phyloP scores from a whole-genome alignment of 225 moss, liverwort and hornwort species.

The Thuidium tamariscinum region DNA sequence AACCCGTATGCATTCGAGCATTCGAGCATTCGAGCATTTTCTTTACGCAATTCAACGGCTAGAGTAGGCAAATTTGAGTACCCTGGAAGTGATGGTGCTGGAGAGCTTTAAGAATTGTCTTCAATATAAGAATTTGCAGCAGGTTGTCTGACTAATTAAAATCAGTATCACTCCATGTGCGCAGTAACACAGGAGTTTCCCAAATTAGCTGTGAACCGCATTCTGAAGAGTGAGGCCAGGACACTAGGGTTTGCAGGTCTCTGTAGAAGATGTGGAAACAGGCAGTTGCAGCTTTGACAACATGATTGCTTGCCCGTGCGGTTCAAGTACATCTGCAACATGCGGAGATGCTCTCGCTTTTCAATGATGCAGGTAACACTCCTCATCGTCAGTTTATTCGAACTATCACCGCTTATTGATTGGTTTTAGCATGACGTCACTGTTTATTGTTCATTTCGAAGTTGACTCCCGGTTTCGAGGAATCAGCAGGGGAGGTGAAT shows the following conservation, averaged over 20 bases:
- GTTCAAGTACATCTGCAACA: conserved; percentile 64
- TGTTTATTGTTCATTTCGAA: not conserved
- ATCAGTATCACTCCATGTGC: not conserved
- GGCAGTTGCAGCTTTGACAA: conserved; percentile 53
- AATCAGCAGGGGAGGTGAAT: conserved; percentile 38
- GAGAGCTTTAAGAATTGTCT: not conserved
- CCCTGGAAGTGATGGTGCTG: not conserved
- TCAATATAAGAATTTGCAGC: not conserved
- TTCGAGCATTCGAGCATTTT: not conserved
- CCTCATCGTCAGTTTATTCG: not conserved
- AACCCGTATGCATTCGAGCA: not conserved
- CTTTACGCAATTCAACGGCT: not conserved
- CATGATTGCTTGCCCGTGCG: conserved; percentile 47
- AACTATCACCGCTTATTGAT: not conserved
- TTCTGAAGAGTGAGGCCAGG: conserved; percentile 52
- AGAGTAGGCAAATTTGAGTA: not conserved
- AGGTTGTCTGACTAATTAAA: not conserved
- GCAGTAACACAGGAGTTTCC: conserved; percentile 70
- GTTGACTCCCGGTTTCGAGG: conserved; percentile 47
- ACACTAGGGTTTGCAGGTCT: conserved; percentile 63
- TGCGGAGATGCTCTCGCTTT: conserved; percentile 35
- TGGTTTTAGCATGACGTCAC: not conserved
- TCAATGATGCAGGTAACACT: conserved; percentile 16
- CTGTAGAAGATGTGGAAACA: conserved; percentile 64
- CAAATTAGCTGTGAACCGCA: conserved; percentile 55